Evolutionary conservation across 805 yeast genomes (phyloP), one percentile per base, ranked within the genome.

Genomic region (Barnettozyma californica): DNA sequence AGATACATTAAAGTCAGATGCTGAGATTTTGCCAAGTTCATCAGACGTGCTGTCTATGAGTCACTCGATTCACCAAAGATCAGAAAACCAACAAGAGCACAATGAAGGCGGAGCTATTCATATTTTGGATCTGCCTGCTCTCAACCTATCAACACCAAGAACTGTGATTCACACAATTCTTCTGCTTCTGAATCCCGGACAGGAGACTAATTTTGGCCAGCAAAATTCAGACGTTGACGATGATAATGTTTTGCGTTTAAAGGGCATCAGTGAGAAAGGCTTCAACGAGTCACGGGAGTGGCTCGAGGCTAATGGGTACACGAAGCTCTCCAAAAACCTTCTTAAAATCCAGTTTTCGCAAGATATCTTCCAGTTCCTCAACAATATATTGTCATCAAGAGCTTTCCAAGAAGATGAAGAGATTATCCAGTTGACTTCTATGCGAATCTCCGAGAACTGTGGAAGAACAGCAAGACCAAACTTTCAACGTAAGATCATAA

Each of bases 381-480:
- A 85, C 18, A 65, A 67, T 41, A 58, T 80, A 14, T 64, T 80
- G 20, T 51, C 57, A 1, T 77, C 86, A 81, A 56, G 78, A 1
- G 44, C 18, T 9, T 55, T 55, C 26, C 68, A 65, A 18, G 45
- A 59, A 7, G 65, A 62, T 36, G 74, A 70, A 11, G 52, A 53
- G 4, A 70, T 91, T 11, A 65, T 79, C 52, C 73, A 77, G 27
- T 64, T 73, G 45, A 81, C 94, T 0, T 76, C 95, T 16, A 57
- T 71, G 20, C 64, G 96, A 39, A 73, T 92, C 23, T 78, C 95
- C 0, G 94, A 88, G 54, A 81, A 81, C 51, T 85, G 95, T 56
- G 97, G 97, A 3, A 70, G 95, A 41, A 80, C 91, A 0, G 94
- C 96, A 0, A 82, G 79, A 46, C 95, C 97, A 0, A 78, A 81